Base-by-base conservation (phyloP, 371 early-diverging fungal species). In the Mortierella sp. region DNA sequence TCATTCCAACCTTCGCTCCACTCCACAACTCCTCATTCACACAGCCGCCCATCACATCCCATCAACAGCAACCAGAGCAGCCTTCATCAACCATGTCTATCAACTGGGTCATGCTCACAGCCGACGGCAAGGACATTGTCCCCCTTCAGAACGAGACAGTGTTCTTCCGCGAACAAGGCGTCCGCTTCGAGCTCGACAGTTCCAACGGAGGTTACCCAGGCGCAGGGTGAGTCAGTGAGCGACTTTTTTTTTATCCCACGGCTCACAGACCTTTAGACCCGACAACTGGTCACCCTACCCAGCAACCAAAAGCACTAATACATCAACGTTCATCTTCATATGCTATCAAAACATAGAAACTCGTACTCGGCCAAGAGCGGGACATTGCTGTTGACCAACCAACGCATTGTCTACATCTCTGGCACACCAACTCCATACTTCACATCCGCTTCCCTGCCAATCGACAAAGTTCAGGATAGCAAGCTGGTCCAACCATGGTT, bases 191-290 rank as follows among this genome's bases (percentile, higher is more conserved):
- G 37, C 79, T 83, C 22, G 83, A 83, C 29, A 48, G 73, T 40
- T 83, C 83, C 16, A 83, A 83, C 41, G 83, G 83, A n/a, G 83
- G 83, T 45, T 83, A 83, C 22, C 83, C 83, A 40, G 83, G 83
- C 4, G 83, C 83, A 39, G 82, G 82, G 82, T 77, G 66, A 68
- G 68, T n/a, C 19, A 26, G 82, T 77, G 66, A 68, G 37, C 22
- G 37, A 61, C 58, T 19, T 2, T 55, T 16, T 22, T 5, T 6
- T 48, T n/a, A 48, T 2, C n/a, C n/a, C n/a, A n/a, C n/a, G n/a
- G n/a, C n/a, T n/a, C n/a, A n/a, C n/a, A n/a, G n/a, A n/a, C n/a
- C n/a, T n/a, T n/a, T n/a, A n/a, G n/a, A n/a, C n/a, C n/a, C n/a
- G n/a, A n/a, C n/a, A n/a, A n/a, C n/a, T n/a, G n/a, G n/a, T n/a